Base-by-base conservation (phyloP, 495 filamentous ascomycete genomes). In the Amniculicola lignicola region DNA sequence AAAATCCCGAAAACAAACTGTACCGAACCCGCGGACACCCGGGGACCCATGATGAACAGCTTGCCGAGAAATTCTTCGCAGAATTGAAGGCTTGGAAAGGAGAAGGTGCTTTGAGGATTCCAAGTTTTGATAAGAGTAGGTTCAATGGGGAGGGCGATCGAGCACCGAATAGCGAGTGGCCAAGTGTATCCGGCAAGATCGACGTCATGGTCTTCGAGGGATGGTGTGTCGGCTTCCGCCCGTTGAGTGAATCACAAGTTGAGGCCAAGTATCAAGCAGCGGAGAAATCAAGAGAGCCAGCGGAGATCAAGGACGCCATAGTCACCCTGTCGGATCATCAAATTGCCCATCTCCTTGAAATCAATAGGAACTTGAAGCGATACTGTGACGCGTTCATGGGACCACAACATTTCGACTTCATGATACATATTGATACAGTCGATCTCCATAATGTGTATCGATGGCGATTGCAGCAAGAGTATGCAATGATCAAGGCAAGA, bases 361-460 rank as follows among this genome's bases (percentile, higher is more conserved):
- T 58, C 2, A 58, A 58, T 28, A 4, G 3, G 7, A 35, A 23
- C 25, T 21, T 58, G 18, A 19, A 43, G 31, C 9, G 47, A n/a
- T 58, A 58, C 31, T 4, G 16, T 16, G 45, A 51, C 1, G 36
- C 54, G 0, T 62, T 57, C 25, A 58, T 58, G 59, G 59, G 59
- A 23, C 54, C 59, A 0, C 29, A 49, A 23, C 53, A 58, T 16
- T 58, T 62, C 22, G 48, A 62, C 33, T 57, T 57, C 40, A 19
- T 62, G 39, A 53, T 62, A 12, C 59, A 62, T 48, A 45, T 62
- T 19, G 58, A 61, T 41, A 61, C 58, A 10, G 38, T 56, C 5
- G 44, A 51, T 27, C 18, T 61, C 6, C 12, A 19, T 18, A 61
- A 61, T 42, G 58, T 61, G 21, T 61, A 56, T 27, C 15, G 11